Evolutionary conservation across 192 early-diverging fungal genomes (phyloP).

Genomic region (Lunasporangiospora selenospora): DNA sequence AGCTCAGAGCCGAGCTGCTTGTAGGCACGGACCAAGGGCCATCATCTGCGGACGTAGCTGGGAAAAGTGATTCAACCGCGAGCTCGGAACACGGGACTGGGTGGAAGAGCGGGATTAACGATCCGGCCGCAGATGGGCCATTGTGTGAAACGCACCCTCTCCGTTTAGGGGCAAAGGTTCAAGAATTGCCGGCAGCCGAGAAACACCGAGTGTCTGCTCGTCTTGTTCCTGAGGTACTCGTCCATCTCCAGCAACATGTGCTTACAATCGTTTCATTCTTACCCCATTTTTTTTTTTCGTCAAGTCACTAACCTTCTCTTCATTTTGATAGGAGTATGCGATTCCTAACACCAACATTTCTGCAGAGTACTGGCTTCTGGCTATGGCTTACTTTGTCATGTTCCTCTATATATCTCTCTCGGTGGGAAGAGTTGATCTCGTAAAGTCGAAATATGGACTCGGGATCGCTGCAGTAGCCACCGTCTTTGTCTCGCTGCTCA

Average conservation of each 20-base stretch:
- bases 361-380: conserved; percentile 52
- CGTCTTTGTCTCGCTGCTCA: conserved; percentile 65
- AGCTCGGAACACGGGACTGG: conserved; percentile 2
- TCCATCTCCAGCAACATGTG: too few relatives aligned
- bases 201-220: too few relatives aligned
- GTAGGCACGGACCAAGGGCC: conserved; percentile 1
- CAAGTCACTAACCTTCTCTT: too few relatives aligned
- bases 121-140: too few relatives aligned
- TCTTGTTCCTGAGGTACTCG: too few relatives aligned
- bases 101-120: background rate
- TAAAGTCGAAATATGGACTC: conserved; percentile 80
- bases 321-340: conserved; percentile 24
- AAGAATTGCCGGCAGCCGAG: too few relatives aligned
- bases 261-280: too few relatives aligned
- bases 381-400: conserved; percentile 64
- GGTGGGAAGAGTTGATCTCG: conserved; percentile 68
- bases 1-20: conserved; percentile 17
- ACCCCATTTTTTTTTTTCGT: too few relatives aligned
- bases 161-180: too few relatives aligned
- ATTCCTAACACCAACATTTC: conserved; percentile 31
- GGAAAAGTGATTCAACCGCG: too few relatives aligned
- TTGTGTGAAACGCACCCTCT: too few relatives aligned
- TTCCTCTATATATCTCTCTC: conserved; percentile 75
- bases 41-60: too few relatives aligned
- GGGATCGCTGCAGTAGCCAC: conserved; percentile 72